phyloP scores from a whole-genome alignment of 371 early-diverging fungal genomes.

The Phascolomyces articulosus region DNA sequence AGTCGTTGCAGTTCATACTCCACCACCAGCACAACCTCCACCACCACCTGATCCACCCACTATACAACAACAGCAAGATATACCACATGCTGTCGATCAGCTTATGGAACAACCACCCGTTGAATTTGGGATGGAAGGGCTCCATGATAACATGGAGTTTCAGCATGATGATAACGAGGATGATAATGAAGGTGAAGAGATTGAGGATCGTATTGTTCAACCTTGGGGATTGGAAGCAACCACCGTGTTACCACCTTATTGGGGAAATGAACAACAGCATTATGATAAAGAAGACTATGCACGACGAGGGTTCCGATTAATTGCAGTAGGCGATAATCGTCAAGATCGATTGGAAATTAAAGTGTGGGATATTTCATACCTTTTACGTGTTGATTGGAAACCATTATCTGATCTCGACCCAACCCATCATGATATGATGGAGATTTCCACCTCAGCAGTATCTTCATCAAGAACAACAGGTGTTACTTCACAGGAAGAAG shows the following conservation, averaged over 20 bases:
- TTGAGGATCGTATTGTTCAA: constrained; percentile 23
- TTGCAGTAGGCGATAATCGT: constrained; percentile 38
- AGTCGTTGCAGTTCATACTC: too few relatives aligned
- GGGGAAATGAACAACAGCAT: constrained; percentile 12
- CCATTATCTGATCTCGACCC: constrained; percentile 14
- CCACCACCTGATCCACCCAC: too few relatives aligned
- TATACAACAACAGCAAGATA: too few relatives aligned
- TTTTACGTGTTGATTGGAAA: constrained; percentile 31
- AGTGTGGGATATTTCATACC: constrained; percentile 48
- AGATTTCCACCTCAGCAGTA: too few relatives aligned
- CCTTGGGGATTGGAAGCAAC: constrained; percentile 52
- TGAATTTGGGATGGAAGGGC: not conserved
- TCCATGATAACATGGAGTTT: constrained; percentile 6
- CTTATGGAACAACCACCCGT: too few relatives aligned
- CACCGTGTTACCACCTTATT: constrained; percentile 40
- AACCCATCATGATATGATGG: too few relatives aligned
- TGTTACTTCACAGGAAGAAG: not conserved
- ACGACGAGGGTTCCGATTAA: constrained; percentile 30
- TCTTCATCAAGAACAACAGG: too few relatives aligned
- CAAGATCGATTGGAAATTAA: constrained; percentile 41
- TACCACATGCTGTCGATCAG: too few relatives aligned
- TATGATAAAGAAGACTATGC: constrained; percentile 17
- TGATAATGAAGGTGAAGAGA: constrained; percentile 14
- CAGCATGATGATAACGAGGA: constrained; percentile 3
- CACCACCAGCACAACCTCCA: too few relatives aligned